Evolutionary conservation across 2,329 filamentous ascomycete genomes (phyloP).

Genomic region (Lachnellula willkommii): DNA sequence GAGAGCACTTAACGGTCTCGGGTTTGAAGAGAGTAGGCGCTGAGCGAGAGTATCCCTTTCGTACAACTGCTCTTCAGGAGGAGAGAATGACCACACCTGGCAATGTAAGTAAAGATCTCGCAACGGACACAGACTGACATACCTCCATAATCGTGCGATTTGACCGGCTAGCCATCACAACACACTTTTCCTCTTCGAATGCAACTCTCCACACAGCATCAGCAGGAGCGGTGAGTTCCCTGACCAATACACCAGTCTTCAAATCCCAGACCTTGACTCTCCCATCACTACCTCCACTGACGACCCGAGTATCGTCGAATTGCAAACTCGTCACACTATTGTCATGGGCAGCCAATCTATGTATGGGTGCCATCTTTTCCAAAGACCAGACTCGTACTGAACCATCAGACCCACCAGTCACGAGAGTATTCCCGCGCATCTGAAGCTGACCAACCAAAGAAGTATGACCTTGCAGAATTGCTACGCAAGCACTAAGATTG

Average conservation of each 20-base stretch:
- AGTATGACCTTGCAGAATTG: slow-evolving; percentile 92
- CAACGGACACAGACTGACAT: slow-evolving; percentile 34
- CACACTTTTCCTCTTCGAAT: slow-evolving; percentile 97
- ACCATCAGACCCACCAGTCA: slow-evolving; percentile 93
- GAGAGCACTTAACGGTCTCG: slow-evolving; percentile 28
- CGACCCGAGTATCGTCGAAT: slow-evolving; percentile 92
- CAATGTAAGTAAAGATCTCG: slow-evolving; percentile 27
- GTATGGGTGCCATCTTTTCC: slow-evolving; percentile 83
- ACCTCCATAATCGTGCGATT: slow-evolving; percentile 97
- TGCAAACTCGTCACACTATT: slow-evolving; percentile 97
- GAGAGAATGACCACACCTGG: slow-evolving; percentile 92
- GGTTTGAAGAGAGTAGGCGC: slow-evolving; percentile 18
- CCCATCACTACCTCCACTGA: slow-evolving; percentile 95
- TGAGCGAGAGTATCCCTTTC: slow-evolving; percentile 33
- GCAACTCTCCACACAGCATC: slow-evolving; percentile 97
- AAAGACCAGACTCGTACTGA: slow-evolving; percentile 96
- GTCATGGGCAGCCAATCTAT: slow-evolving; percentile 91
- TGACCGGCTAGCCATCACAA: slow-evolving; percentile 83
- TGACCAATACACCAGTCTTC: slow-evolving; percentile 81
- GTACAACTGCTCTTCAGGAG: slow-evolving; percentile 62
- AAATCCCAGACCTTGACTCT: slow-evolving; percentile 98
- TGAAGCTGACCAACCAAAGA: slow-evolving; percentile 94
- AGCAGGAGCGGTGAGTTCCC: slow-evolving; percentile 84
- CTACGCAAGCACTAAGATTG: slow-evolving; percentile 50
- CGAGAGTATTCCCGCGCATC: slow-evolving; percentile 88